These are phyloP conservation scores for Sicyos baderoa DNA, from an alignment of 306 rosid genomes.

Conservation along the genomic window DNA sequence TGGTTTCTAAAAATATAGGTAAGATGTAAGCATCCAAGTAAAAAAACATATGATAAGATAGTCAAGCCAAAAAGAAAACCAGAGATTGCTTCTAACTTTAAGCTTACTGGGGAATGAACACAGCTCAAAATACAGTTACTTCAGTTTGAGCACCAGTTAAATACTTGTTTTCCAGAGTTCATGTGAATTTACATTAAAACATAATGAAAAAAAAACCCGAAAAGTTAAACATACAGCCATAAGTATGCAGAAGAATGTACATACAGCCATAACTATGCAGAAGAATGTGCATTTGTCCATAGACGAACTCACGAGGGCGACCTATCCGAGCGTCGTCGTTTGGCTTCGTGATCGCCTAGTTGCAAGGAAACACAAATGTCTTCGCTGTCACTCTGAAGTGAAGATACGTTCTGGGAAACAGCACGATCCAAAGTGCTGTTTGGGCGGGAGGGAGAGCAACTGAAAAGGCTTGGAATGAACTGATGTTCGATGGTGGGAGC, in stretches of 20 bases:
- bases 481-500: constrained; percentile 81
- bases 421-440: constrained; percentile 33
- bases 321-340: constrained; percentile 77
- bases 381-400: constrained; percentile 47
- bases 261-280: background rate
- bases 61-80: no score
- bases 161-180: background rate
- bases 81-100: background rate
- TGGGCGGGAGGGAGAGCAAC: constrained; percentile 63
- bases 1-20: no score
- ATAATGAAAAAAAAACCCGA: background rate
- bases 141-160: constrained; percentile 7
- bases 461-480: constrained; percentile 69
- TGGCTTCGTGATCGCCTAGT: constrained; percentile 86
- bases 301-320: background rate
- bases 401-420: constrained; percentile 64
- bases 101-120: background rate
- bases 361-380: constrained; percentile 79
- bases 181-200: constrained; percentile 5
- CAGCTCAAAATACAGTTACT: background rate
- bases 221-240: background rate
- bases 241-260: background rate
- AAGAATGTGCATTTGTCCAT: background rate
- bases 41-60: no score
- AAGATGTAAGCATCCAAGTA: no score